phyloP scores from a whole-genome alignment of 305 asterid species.

The Fraxinus paxiana region DNA sequence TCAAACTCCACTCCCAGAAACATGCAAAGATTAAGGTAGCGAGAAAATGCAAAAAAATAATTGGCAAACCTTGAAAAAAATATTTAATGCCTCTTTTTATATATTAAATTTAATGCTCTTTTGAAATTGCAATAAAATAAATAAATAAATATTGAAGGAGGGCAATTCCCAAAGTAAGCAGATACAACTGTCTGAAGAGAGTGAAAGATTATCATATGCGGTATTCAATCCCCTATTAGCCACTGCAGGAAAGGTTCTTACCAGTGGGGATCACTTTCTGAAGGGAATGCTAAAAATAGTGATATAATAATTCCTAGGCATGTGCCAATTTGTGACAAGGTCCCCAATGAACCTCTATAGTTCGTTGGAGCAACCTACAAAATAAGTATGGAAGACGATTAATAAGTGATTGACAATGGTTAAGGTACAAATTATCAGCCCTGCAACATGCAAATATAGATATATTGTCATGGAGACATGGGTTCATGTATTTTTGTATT shows the following conservation, averaged over 20 bases:
- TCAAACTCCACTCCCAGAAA: conserved; percentile 6
- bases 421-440: conserved; percentile 14
- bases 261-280: conserved; percentile 87
- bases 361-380: conserved; percentile 79
- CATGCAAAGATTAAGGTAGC: conserved; percentile 1
- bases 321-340: conserved; percentile 79
- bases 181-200: conserved; percentile 1
- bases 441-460: neutral
- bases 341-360: conserved; percentile 70
- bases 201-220: neutral
- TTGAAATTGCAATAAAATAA: neutral
- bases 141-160: neutral
- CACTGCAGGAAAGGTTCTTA: conserved; percentile 25
- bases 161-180: neutral
- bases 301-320: conserved; percentile 72
- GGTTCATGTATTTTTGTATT: neutral
- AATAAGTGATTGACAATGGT: conserved; percentile 12
- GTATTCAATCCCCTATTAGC: conserved; percentile 12
- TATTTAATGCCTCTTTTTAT: neutral
- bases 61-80: neutral
- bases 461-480: neutral
- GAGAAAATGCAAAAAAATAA: neutral
- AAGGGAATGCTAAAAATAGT: conserved; percentile 55
- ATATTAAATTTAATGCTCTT: neutral
- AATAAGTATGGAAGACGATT: conserved; percentile 23